phyloP scores from a whole-genome alignment of 2,329 filamentous ascomycete genomes.

The Phaeophleospora eucalypticola region DNA sequence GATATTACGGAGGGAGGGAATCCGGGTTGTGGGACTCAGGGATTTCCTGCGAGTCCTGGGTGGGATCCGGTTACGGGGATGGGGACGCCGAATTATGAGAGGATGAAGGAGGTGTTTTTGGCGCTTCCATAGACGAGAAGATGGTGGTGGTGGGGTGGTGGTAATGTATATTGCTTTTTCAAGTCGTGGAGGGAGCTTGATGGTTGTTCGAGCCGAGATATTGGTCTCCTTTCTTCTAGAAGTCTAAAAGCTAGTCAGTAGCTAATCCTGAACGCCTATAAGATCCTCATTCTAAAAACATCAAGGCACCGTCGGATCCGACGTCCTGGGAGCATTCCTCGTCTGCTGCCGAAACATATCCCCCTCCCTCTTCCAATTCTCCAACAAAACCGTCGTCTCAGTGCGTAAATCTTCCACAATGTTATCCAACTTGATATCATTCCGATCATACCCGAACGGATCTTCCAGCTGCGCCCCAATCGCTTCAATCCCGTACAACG shows the following conservation, averaged over 20 bases:
- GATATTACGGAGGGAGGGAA: conserved; percentile 33
- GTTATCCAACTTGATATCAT: conserved; percentile 65
- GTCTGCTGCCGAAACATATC: conserved; percentile 20
- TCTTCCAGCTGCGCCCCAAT: conserved; percentile 63
- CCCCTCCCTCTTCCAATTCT: conserved; percentile 51
- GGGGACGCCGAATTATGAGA: conserved; percentile 26
- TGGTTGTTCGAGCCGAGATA: too few relatives aligned
- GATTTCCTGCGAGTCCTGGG: conserved; percentile 26
- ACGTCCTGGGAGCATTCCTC: not conserved
- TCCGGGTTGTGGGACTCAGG: conserved; percentile 33
- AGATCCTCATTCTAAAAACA: not conserved
- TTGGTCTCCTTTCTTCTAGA: too few relatives aligned
- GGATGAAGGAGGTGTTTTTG: conserved; percentile 26
- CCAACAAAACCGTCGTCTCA: conserved; percentile 55
- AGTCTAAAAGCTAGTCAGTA: too few relatives aligned
- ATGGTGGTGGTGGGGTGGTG: too few relatives aligned
- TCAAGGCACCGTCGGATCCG: too few relatives aligned
- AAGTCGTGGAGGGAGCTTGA: too few relatives aligned
- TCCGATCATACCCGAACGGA: conserved; percentile 62
- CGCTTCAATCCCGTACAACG: conserved; percentile 60
- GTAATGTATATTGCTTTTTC: too few relatives aligned
- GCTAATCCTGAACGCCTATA: not conserved
- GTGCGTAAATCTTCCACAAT: conserved; percentile 58
- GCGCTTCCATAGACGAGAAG: conserved; percentile 16
- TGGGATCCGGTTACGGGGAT: conserved; percentile 33